A percentile compares a stretch with the other conserved stretches of the same genome.
Evolutionary conservation across 1,284 basidiomycete species (phyloP).

Genomic region (Ceratobasidium papillatum): DNA sequence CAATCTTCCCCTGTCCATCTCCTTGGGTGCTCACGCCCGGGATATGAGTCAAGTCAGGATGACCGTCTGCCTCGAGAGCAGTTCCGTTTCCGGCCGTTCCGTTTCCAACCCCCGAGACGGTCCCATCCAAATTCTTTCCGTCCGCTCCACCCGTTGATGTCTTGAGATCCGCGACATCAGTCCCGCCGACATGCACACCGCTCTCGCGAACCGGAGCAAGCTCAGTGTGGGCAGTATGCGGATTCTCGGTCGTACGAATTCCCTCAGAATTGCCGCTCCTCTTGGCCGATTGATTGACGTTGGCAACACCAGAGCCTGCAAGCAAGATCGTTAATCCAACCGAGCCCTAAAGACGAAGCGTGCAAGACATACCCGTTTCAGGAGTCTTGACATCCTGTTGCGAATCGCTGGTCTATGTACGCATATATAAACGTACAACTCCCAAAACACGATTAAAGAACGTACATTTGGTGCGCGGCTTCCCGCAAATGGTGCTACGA

Average conservation of each 20-base stretch:
- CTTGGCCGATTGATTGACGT: not conserved
- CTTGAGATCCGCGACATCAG: not conserved
- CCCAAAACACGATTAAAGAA: not conserved
- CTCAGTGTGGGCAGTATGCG: constrained; percentile 25
- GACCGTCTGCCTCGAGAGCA: not conserved
- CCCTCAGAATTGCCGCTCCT: constrained; percentile 19
- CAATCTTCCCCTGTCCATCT: constrained; percentile 2
- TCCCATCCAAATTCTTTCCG: not conserved
- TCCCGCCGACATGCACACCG: constrained; percentile 12
- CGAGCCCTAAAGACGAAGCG: not conserved
- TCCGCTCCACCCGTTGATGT: not conserved
- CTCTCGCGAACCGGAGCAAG: constrained; percentile 15
- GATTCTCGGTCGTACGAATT: constrained; percentile 31
- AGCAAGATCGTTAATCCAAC: too few species aligned
- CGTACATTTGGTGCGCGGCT: constrained; percentile 22
- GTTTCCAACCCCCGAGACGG: not conserved
- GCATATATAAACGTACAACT: not conserved
- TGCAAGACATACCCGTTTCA: not conserved
- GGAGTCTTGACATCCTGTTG: not conserved
- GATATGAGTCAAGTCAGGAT: not conserved
- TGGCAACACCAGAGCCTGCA: not conserved
- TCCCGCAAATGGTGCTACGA: constrained; percentile 28
- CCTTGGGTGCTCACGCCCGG: constrained; percentile 23
- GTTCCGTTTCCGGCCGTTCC: not conserved
- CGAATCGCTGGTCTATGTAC: not conserved